Percentiles rank a stretch among this genome's conserved stretches.
phyloP scores from a whole-genome alignment of 768 basidiomycete genomes.

The Leccinum incarnatum region DNA sequence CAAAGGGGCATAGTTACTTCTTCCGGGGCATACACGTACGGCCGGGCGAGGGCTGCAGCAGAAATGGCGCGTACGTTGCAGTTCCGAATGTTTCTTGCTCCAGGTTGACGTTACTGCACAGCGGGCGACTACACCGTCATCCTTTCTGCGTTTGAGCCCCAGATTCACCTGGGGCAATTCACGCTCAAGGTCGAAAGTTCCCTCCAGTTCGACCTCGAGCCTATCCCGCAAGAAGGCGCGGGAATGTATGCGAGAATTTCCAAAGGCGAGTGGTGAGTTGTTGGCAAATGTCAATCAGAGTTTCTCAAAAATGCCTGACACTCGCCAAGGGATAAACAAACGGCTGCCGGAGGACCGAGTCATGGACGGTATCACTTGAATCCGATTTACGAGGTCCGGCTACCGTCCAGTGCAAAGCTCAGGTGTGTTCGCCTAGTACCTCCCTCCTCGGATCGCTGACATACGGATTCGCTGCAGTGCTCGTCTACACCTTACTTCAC shows the following conservation, averaged over 20 bases:
- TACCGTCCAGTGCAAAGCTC: conserved; percentile 52
- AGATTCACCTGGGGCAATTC: conserved; percentile 60
- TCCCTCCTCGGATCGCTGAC: conserved; percentile 17
- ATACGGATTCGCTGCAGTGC: conserved; percentile 41
- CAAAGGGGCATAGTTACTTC: conserved; percentile 69
- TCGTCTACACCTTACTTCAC: conserved; percentile 60
- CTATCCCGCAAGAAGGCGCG: conserved; percentile 83
- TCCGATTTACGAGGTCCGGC: conserved; percentile 62
- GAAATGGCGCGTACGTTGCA: conserved; percentile 49
- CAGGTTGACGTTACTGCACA: conserved; percentile 9
- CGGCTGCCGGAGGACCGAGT: conserved; percentile 69
- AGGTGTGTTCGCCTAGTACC: conserved; percentile 41
- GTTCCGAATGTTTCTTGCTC: not conserved
- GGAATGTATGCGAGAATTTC: conserved; percentile 79
- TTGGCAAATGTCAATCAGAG: not conserved
- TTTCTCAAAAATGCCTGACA: not conserved
- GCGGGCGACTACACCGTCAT: conserved; percentile 77
- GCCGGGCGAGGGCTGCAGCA: conserved; percentile 55
- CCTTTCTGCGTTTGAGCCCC: conserved; percentile 82
- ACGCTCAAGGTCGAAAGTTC: conserved; percentile 63
- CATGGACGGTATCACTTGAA: conserved; percentile 64
- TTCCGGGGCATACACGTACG: conserved; percentile 82
- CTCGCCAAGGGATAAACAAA: conserved; percentile 47
- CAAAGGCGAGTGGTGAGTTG: conserved; percentile 70
- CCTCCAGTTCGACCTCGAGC: conserved; percentile 53